Evolutionary conservation across 768 basidiomycete genomes (phyloP).

Genomic region (Tulasnella sp.): DNA sequence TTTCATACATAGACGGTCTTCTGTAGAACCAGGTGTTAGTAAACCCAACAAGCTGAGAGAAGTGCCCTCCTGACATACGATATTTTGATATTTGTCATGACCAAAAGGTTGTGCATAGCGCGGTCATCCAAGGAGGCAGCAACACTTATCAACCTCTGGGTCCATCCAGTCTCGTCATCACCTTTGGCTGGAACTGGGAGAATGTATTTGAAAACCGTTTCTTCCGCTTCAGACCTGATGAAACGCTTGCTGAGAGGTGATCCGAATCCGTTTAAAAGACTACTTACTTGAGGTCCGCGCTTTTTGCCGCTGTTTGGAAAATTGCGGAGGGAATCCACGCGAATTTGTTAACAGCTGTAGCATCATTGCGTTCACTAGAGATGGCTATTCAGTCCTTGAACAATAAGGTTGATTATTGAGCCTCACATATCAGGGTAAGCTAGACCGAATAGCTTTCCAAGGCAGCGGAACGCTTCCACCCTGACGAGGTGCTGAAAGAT

Average conservation of each 20-base stretch:
- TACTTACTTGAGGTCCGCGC: slow-evolving; percentile 56
- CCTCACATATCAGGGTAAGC: slow-evolving; percentile 89
- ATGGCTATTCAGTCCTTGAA: slow-evolving; percentile 20
- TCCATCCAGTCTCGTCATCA: slow-evolving; percentile 79
- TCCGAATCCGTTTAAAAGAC: not conserved
- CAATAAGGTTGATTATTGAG: not conserved
- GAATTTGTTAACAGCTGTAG: slow-evolving; percentile 70
- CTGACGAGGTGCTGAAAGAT: slow-evolving; percentile 37
- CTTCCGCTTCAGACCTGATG: slow-evolving; percentile 57
- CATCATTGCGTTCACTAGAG: slow-evolving; percentile 72
- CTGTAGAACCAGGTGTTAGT: slow-evolving; percentile 37
- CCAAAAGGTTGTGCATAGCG: slow-evolving; percentile 53
- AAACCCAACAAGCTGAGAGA: not conserved
- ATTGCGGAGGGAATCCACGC: slow-evolving; percentile 87
- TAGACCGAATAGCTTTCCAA: slow-evolving; percentile 72
- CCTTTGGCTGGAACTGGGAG: slow-evolving; percentile 65
- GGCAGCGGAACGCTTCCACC: slow-evolving; percentile 64
- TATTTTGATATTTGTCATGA: slow-evolving; percentile 59
- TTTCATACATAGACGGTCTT: slow-evolving; percentile 65
- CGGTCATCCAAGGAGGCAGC: slow-evolving; percentile 64
- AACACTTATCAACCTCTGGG: slow-evolving; percentile 69
- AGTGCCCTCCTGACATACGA: slow-evolving; percentile 44
- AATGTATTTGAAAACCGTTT: slow-evolving; percentile 66
- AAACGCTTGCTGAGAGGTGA: not conserved
- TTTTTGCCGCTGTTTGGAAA: slow-evolving; percentile 51